phyloP scores from a whole-genome alignment of 345 rosid genomes.

The Microcos paniculata region DNA sequence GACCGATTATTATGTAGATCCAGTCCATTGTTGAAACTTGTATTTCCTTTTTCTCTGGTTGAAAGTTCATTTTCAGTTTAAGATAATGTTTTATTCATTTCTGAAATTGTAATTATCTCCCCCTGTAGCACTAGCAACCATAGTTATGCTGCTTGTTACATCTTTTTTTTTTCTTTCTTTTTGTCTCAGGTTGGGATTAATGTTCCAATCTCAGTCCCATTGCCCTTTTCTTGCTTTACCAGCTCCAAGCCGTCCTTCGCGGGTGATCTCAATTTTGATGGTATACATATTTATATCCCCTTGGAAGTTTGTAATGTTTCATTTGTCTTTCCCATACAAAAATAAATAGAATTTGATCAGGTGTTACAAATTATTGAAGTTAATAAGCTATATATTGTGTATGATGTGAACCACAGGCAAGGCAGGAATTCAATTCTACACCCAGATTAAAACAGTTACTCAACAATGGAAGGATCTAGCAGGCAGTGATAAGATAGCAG shows the following conservation, averaged over 20 bases:
- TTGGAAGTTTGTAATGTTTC: background rate
- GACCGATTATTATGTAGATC: background rate
- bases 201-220: conserved; percentile 43
- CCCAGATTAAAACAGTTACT: conserved; percentile 51
- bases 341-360: background rate
- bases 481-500: conserved; percentile 18
- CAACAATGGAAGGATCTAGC: conserved; percentile 50
- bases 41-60: background rate
- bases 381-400: background rate
- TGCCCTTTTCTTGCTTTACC: conserved; percentile 41
- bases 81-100: background rate
- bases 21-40: background rate
- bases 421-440: conserved; percentile 51
- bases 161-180: background rate
- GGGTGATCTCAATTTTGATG: conserved; percentile 50
- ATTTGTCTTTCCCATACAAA: background rate
- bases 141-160: background rate
- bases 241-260: conserved; percentile 48
- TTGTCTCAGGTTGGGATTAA: conserved; percentile 56
- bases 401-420: conserved; percentile 37
- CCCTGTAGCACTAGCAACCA: background rate
- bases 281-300: conserved; percentile 22
- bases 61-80: background rate
- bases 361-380: background rate
- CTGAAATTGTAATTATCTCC: background rate